Percentiles rank a stretch among this genome's conserved stretches.
Evolutionary conservation across 73 alveolate genomes (phyloP).

Genomic region (Paramecium pentaurelia): DNA sequence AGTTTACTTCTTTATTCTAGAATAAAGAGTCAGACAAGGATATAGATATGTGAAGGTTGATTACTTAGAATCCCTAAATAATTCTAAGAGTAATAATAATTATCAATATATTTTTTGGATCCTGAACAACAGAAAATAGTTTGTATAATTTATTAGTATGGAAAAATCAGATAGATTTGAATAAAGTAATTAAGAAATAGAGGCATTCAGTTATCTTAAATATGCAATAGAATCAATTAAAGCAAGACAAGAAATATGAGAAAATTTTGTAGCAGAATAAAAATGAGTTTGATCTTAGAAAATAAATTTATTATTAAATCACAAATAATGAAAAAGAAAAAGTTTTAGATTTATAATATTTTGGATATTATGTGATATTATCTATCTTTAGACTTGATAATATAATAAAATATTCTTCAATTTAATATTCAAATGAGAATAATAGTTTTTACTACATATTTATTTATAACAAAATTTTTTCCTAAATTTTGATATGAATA

Average conservation of each 20-base stretch:
- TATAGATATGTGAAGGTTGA: conserved; percentile 31
- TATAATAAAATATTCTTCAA: no score
- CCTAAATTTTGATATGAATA: no score
- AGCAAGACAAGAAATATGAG: conserved; percentile 15
- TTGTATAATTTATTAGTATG: neutral
- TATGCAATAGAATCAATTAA: conserved; percentile 38
- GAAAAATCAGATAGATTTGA: conserved; percentile 40
- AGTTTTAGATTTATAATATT: no score
- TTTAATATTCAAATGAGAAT: no score
- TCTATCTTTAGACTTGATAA: no score
- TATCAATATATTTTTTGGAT: neutral
- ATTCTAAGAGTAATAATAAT: neutral
- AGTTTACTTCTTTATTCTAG: conserved; percentile 25
- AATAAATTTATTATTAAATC: no score
- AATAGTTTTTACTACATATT: no score
- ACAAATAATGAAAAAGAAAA: no score
- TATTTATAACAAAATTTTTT: no score
- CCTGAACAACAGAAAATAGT: neutral
- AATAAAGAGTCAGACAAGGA: conserved; percentile 43
- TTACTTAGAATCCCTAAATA: neutral
- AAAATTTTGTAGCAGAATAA: conserved; percentile 6
- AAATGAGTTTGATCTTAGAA: no score
- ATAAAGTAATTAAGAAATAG: conserved; percentile 36
- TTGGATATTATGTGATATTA: no score
- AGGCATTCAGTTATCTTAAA: conserved; percentile 32